phyloP scores from a whole-genome alignment of 352 stramenopile species.

The Phytophthora macrochlamydospora region DNA sequence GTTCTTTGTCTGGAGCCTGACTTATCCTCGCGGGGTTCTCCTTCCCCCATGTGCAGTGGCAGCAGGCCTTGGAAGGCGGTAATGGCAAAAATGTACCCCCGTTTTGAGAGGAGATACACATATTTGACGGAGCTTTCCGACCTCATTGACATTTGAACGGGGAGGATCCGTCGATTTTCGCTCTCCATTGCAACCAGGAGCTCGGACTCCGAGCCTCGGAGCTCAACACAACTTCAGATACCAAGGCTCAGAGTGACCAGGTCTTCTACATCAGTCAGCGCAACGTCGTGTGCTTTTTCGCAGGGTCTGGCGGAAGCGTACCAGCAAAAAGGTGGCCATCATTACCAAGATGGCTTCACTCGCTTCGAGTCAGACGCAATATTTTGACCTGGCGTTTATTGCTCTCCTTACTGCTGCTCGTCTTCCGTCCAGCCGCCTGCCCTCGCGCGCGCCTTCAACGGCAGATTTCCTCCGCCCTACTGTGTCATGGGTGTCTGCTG shows the following conservation, averaged over 20 bases:
- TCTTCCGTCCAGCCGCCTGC: not conserved
- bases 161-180: no score
- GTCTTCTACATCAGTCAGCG: not conserved
- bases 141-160: no score
- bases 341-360: not conserved
- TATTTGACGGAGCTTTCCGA: no score
- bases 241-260: not conserved
- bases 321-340: not conserved
- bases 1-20: no score
- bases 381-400: constrained; percentile 3
- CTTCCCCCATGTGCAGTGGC: no score
- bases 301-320: not conserved
- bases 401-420: constrained; percentile 1
- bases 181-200: no score
- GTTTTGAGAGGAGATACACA: no score
- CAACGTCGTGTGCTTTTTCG: not conserved
- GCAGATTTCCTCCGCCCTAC: not conserved
- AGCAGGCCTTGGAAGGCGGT: no score
- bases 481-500: constrained; percentile 2
- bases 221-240: no score
- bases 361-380: not conserved
- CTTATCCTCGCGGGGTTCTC: no score
- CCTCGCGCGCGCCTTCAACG: not conserved
- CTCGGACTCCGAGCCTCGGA: no score
- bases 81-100: no score